Percentiles rank a stretch among this genome's conserved stretches.
These are phyloP conservation scores for Xerocomellus amylosporus DNA, from an alignment of 768 basidiomycete species.

Conservation along the genomic window DNA sequence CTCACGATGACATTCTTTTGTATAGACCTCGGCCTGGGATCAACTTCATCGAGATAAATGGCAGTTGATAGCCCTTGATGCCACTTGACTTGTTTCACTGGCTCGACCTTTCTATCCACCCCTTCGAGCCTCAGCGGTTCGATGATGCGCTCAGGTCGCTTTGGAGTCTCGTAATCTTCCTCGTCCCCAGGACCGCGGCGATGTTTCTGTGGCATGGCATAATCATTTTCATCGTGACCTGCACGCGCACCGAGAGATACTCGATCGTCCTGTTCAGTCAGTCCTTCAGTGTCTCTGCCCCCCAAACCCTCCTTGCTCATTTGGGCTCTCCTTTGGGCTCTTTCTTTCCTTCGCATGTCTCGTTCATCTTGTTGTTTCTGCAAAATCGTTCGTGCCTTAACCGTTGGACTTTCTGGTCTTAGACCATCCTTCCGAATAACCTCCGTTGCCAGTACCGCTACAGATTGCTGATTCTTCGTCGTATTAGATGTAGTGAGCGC, in stretches of 20 bases:
- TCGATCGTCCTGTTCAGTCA: conserved; percentile 7
- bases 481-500: conserved; percentile 74
- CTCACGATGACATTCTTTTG: conserved; percentile 46
- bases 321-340: conserved; percentile 60
- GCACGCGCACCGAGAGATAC: not conserved
- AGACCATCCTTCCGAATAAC: conserved; percentile 66
- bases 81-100: conserved; percentile 72
- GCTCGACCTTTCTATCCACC: conserved; percentile 29
- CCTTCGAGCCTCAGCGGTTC: conserved; percentile 42
- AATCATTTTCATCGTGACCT: conserved; percentile 28
- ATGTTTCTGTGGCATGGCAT: conserved; percentile 39
- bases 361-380: conserved; percentile 70
- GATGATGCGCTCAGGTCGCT: conserved; percentile 38
- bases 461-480: conserved; percentile 63
- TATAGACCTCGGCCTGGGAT: conserved; percentile 46
- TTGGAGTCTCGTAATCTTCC: conserved; percentile 73
- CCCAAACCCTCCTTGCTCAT: conserved; percentile 36
- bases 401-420: conserved; percentile 76
- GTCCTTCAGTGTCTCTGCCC: conserved; percentile 32
- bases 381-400: conserved; percentile 64
- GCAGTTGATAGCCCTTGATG: conserved; percentile 62
- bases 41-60: conserved; percentile 61
- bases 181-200: conserved; percentile 74
- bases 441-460: conserved; percentile 62
- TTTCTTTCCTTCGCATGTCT: conserved; percentile 48